Base-by-base conservation (phyloP, 352 stramenopile genomes). In the Globisporangium orthogonon region DNA sequence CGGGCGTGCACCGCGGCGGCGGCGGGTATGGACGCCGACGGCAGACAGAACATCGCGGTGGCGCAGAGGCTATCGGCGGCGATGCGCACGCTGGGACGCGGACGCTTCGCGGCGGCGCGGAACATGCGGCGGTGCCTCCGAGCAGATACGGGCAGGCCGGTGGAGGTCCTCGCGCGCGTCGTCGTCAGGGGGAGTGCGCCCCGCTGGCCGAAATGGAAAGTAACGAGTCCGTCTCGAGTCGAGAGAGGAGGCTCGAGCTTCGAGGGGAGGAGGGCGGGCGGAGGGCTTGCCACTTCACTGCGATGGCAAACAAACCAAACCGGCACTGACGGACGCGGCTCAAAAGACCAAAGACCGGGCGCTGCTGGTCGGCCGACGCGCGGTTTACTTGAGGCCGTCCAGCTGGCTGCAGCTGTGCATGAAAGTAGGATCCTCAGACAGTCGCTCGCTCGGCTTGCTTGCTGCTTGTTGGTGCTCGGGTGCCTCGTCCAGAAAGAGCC, bases 181-280 rank as follows among this genome's bases (percentile, higher is more conserved):
- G 52, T 4, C n/a, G 53, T 17, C 17, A 40, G 41, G 15, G 33
- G n/a, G 18, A 29, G 23, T 64, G 58, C 37, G 58, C 29, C n/a
- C 11, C 45, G 39, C 29, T 56, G 37, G 58, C 58, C 58, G 58
- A 64, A 64, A 56, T 55, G 52, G 50, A 64, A 64, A 64, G 58
- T 64, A 61, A 61, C 31, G 41, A 46, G 14, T 17, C 23, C 23
- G 23, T 23, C 23, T 23, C 23, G 23, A 23, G 23, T 23, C 23
- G 23, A 23, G 23, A 23, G 23, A 23, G 23, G 23, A 23, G 23
- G 23, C 23, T 23, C 23, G 23, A 23, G 23, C 23, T 23, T 23
- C 23, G 23, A 23, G 23, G 23, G 23, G 23, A 23, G 23, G 23
- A 23, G 23, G 23, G 15, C 40, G 13, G 10, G 41, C 11, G 7